Evolutionary conservation across 495 filamentous ascomycete genomes (phyloP), one percentile per base, ranked within the genome.

Genomic region (Hyaloscypha bicolor): DNA sequence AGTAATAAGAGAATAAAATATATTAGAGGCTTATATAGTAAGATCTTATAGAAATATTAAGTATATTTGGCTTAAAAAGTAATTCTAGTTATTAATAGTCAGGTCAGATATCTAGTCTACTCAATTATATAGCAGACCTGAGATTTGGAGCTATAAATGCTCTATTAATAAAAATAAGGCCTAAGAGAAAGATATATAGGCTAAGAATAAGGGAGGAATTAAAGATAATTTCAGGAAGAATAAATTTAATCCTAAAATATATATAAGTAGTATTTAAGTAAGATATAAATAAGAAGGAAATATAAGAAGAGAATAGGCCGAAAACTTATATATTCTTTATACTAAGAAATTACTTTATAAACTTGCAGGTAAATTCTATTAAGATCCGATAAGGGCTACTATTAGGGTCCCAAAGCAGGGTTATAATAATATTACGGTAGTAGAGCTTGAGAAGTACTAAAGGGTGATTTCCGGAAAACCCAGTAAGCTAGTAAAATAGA

Each of bases 271-370:
- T 37, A 29, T 30, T 55, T 29, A 21, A 37, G 30, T 60, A 30
- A 16, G 4, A 25, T 4, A 55, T 25, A 19, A 42, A 53, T 57
- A 32, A 57, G 16, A 29, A 31, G 60, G 52, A 30, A 42, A 6
- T 22, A 37, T 35, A 19, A 6, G 25, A 22, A 22, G 8, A 29
- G 3, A 3, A 37, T 37, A 52, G 39, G 60, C 66, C 25, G 67
- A 19, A 57, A 62, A 71, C 71, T 53, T 76, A 77, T 69, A 59
- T 61, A 64, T 73, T 74, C 62, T 80, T 80, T 4, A 16, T 60
- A 31, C 74, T 69, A 37, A 80, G 75, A 66, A 73, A 79, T 56
- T 14, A 62, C 65, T 77, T 80, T 19, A 64, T 78, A 60, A 77
- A 80, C 69, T 78, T 69, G 11, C 64, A 72, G 31, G 42, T 78